These are phyloP conservation scores for Mucor sp. DNA, from an alignment of 371 early-diverging fungal genomes.

Conservation along the genomic window DNA sequence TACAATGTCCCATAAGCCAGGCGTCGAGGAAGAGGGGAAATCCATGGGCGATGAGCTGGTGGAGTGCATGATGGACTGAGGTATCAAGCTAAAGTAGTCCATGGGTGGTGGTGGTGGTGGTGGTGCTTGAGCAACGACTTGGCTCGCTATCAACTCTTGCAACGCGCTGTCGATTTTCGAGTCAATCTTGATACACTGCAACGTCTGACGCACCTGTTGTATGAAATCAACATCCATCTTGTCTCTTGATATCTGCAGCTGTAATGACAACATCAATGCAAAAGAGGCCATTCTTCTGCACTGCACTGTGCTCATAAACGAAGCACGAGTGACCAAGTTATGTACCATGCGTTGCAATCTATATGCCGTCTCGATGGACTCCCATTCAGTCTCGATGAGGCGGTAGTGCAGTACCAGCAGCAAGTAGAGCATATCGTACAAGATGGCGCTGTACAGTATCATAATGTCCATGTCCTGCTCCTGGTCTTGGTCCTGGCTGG, in stretches of 20 bases:
- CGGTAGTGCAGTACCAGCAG: conserved; percentile 13
- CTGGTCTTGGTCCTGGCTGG: background rate
- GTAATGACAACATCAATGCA: conserved; percentile 20
- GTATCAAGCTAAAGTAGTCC: conserved; percentile 21
- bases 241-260: conserved; percentile 14
- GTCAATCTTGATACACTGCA: conserved; percentile 9
- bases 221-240: conserved; percentile 10
- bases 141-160: conserved; percentile 4
- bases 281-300: conserved; percentile 23
- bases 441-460: conserved; percentile 20
- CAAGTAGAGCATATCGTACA: conserved; percentile 26
- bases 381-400: conserved; percentile 9
- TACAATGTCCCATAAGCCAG: conserved; percentile 16
- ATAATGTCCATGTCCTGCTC: conserved; percentile 17
- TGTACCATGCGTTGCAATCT: conserved; percentile 25
- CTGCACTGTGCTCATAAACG: conserved; percentile 16
- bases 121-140: background rate
- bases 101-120: background rate
- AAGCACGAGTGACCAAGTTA: conserved; percentile 6
- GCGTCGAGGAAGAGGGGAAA: conserved; percentile 5
- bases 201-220: conserved; percentile 13
- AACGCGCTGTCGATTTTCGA: conserved; percentile 13
- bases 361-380: conserved; percentile 18
- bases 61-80: conserved; percentile 6
- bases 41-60: conserved; percentile 13